Base-by-base conservation (phyloP, 345 rosid genomes). In the Euclidium syriacum region DNA sequence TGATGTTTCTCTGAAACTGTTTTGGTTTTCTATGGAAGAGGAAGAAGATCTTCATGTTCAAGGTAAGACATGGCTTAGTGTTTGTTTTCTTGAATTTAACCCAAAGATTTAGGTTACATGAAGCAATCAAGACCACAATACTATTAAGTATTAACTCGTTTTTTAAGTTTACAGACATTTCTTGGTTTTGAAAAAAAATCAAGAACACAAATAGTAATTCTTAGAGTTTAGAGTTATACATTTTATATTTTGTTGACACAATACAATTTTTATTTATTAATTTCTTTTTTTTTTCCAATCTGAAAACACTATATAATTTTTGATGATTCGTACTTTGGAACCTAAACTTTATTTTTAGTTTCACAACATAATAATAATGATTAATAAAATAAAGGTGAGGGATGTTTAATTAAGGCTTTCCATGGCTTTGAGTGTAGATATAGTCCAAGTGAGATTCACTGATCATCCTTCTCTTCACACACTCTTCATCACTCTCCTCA, bases 401-500 rank as follows among this genome's bases (percentile, higher is more conserved):
- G 3, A n/a, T n/a, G n/a, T n/a, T n/a, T 46, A 0, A 1, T 35
- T 43, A 69, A 61, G 73, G 73, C 50, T 60, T 82, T 55, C 78
- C 75, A 12, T 81, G 88, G 26, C 69, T 42, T 68, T 89, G 91
- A 47, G 91, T 89, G 80, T 89, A 89, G 39, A 89, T 84, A 69
- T 89, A 89, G 71, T 89, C 95, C 73, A 90, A 75, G 74, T 86
- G 95, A 63, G 95, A 81, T 15, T 86, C 95, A 30, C 81, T 81
- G 16, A 74, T 64, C 83, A 84, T 70, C 73, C 95, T 86, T 76
- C 88, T 75, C 64, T 76, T 72, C 64, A 68, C 4, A 67, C 88
- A 89, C 55, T 83, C 89, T 64, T 83, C 87, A 44, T 80, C 86
- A 10, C 7, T 44, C 25, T 74, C 85, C 6, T 61, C 61, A 49